phyloP scores from a whole-genome alignment of 2,329 filamentous ascomycete genomes.

The Scedosporium apiospermum region DNA sequence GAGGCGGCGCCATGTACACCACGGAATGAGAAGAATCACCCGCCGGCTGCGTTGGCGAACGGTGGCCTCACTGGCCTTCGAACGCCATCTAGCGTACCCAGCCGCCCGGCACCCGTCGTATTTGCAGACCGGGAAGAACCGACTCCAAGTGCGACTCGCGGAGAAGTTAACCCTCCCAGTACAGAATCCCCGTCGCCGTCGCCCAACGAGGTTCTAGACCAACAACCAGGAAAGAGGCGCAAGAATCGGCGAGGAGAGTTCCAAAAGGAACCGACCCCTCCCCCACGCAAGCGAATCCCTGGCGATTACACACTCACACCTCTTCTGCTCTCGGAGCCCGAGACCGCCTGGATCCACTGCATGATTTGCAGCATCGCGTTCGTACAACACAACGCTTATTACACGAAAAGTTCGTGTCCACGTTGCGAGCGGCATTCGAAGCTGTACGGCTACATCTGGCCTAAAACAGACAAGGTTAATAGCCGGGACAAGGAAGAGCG shows the following conservation, averaged over 20 bases:
- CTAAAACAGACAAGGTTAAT: constrained; percentile 80
- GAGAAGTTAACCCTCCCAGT: not conserved
- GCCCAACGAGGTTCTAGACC: not conserved
- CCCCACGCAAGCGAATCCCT: constrained; percentile 40
- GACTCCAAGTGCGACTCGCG: not conserved
- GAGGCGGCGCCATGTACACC: not conserved
- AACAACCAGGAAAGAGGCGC: not conserved
- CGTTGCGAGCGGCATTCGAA: constrained; percentile 93
- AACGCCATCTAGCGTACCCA: not conserved
- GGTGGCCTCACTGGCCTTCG: not conserved
- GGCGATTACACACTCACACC: constrained; percentile 80
- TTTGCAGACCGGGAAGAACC: not conserved
- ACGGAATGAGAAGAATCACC: not conserved
- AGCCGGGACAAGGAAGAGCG: constrained; percentile 61
- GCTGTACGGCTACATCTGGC: constrained; percentile 91
- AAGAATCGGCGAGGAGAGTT: not conserved
- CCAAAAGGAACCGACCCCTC: constrained; percentile 23
- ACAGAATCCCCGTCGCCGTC: not conserved
- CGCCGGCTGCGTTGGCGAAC: not conserved
- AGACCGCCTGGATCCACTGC: constrained; percentile 81
- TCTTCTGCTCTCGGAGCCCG: constrained; percentile 62
- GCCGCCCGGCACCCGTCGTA: not conserved
- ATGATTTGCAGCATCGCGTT: constrained; percentile 74
- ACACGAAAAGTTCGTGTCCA: constrained; percentile 76
- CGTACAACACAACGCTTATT: constrained; percentile 81